Base-by-base conservation (phyloP, 1,139 yeast species). In the Debaryomyces subglobosus region DNA sequence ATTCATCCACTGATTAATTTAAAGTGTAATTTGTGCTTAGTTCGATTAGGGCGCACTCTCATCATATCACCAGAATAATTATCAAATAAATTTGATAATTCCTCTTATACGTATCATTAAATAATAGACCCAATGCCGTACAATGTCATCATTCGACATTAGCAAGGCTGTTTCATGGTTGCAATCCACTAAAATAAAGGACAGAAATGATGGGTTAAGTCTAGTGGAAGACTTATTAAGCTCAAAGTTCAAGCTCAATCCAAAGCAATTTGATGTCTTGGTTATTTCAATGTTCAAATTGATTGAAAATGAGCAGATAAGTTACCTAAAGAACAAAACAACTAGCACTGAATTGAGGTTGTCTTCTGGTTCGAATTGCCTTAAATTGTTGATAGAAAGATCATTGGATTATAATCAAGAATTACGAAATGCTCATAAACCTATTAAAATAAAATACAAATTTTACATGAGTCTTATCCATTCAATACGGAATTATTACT, bases 171-270 rank as follows among this genome's bases (percentile, higher is more conserved):
- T 58, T 24, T 51, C 55, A 21, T 48, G 57, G 10, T 60, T 70
- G 45, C 57, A 56, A 24, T 83, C 88, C 0, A 52, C 74, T 6
- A 82, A 78, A 55, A 65, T 80, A 36, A 78, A 77, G 52, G 85
- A 82, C 15, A 63, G 88, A 37, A 80, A 71, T 56, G 82, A 78
- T 41, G 85, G 81, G 0, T 57, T 84, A 13, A 63, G 60, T 25
- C 64, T 64, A 20, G 62, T 84, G 20, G 79, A 77, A 36, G 62
- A 63, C 10, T 48, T 70, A 44, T 56, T 62, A 34, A 53, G 45
- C 35, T 64, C 58, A 23, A 66, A 60, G 34, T 57, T 60, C 43
- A 55, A 52, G 21, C 53, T 67, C 21, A 54, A 59, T 10, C 48
- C 62, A 33, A 63, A 61, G 45, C 69, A 63, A 43, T 60, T 66